Base-by-base conservation (phyloP, 169 alveolate species). In the Eimeria necatrix region DNA sequence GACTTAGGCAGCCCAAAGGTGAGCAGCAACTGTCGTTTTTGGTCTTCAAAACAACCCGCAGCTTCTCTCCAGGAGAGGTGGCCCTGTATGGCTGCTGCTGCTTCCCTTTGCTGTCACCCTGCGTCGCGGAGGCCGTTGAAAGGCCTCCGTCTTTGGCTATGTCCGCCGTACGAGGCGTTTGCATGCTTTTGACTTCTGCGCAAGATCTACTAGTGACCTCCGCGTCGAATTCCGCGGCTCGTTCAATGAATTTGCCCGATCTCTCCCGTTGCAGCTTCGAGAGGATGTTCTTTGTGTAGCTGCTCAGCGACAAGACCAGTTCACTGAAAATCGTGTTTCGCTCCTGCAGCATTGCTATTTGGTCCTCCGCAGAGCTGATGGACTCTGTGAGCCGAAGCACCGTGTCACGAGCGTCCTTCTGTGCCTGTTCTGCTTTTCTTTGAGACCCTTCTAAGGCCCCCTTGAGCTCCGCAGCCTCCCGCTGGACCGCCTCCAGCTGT, bases 401-500 rank as follows among this genome's bases (percentile, higher is more conserved):
- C 41, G 32, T 26, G 32, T 32, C 80, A 7, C 56, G 52, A 16
- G 92, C 92, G 10, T 24, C 92, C 41, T 59, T 85, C 60, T 85
- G 92, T 24, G 61, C 76, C 14, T 20, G 18, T 18, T 85, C 51
- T 60, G 32, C 32, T 56, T 8, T 10, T 3, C 2, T 24, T 56
- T 85, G 80, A 18, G 49, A 41, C 64, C 12, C 60, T 60, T 85
- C 92, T 52, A 85, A 6, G 51, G 92, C 24, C 9, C 32, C 78
- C 51, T 85, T 56, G 10, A 85, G 81, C 92, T 85, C 92, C 81
- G 81, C 92, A 22, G 48, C 49, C 61, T 56, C 51, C 64, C 32
- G 0, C 20, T 12, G 32, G 51, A 76, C 60, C 81, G 24, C 80
- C 41, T 59, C 41, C 1, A 85, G 80, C 7, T 60, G 92, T 41